These are phyloP conservation scores for Yamagishiella unicocca DNA, from an alignment of 139 green algal genomes.

Conservation along the genomic window DNA sequence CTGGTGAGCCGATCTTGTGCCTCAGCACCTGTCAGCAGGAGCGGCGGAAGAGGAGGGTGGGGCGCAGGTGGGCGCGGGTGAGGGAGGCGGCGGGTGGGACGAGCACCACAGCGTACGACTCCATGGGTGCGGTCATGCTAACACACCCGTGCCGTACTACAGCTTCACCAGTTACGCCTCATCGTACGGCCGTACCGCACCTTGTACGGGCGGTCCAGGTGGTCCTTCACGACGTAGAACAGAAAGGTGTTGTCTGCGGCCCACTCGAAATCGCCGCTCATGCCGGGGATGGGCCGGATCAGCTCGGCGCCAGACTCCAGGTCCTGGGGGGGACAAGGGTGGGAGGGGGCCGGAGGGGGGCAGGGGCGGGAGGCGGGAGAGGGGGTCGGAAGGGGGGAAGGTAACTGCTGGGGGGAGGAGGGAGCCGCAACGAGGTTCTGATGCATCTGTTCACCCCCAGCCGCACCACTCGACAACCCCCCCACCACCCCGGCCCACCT, in stretches of 20 bases:
- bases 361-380: not conserved
- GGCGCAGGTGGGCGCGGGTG: not conserved
- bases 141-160: too few relatives aligned
- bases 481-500: slow-evolving; percentile 44
- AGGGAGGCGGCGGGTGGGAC: not conserved
- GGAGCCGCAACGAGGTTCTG: too few relatives aligned
- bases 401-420: not conserved
- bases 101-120: too few relatives aligned
- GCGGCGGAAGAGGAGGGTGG: not conserved
- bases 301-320: slow-evolving; percentile 68
- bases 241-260: slow-evolving; percentile 75
- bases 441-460: not conserved
- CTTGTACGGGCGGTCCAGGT: slow-evolving; percentile 77
- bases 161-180: not conserved
- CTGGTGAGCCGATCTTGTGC: slow-evolving; percentile 65
- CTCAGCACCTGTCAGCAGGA: slow-evolving; percentile 16
- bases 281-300: slow-evolving; percentile 73
- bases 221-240: slow-evolving; percentile 89
- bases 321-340: slow-evolving; percentile 52
- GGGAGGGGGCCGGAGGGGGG: not conserved
- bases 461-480: not conserved
- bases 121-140: too few relatives aligned
- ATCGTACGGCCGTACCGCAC: not conserved
- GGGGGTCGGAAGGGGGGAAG: not conserved
- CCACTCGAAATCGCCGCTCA: slow-evolving; percentile 72